Evolutionary conservation across 345 rosid species (phyloP).

Genomic region (Tarenaya hassleriana): DNA sequence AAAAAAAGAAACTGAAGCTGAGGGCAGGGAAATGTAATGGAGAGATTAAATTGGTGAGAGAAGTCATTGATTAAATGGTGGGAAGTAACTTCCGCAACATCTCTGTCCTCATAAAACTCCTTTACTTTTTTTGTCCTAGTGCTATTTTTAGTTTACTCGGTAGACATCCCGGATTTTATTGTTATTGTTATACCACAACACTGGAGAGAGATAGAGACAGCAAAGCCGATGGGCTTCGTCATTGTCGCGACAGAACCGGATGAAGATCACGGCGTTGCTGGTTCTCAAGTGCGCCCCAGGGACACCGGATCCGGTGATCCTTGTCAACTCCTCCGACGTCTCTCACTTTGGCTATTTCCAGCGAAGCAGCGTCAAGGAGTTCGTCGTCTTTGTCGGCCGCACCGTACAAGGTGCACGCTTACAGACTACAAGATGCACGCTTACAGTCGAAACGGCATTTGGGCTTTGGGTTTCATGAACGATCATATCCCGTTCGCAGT

Average conservation of each 20-base stretch:
- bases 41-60: no score
- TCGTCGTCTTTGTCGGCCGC: slow-evolving; percentile 76
- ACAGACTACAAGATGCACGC: slow-evolving; percentile 85
- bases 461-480: slow-evolving; percentile 87
- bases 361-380: slow-evolving; percentile 79
- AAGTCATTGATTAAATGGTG: no score
- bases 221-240: neutral
- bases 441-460: slow-evolving; percentile 83
- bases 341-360: slow-evolving; percentile 90
- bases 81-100: no score
- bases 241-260: slow-evolving; percentile 14
- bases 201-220: neutral
- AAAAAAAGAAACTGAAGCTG: no score
- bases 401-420: slow-evolving; percentile 88
- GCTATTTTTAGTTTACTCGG: no score
- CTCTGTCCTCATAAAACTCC: no score
- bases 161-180: no score
- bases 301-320: slow-evolving; percentile 44
- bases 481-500: slow-evolving; percentile 91
- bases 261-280: slow-evolving; percentile 92
- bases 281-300: slow-evolving; percentile 66
- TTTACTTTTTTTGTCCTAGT: no score
- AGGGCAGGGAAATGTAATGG: no score
- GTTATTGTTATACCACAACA: no score
- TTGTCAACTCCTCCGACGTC: slow-evolving; percentile 67